phyloP scores from a whole-genome alignment of 805 yeast species.

The Jamesozyma gamospora region DNA sequence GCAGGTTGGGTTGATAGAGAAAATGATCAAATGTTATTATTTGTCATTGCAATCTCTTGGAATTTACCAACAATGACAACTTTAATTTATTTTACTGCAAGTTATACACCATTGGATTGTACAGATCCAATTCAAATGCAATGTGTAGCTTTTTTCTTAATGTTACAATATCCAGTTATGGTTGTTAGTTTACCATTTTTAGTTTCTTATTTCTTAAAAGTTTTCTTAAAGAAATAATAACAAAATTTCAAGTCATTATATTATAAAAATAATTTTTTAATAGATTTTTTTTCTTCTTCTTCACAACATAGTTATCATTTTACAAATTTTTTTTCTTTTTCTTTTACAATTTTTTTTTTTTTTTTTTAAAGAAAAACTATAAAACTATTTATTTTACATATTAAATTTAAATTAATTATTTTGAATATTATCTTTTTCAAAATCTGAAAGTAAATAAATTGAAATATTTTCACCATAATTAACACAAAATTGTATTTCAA shows the following conservation, averaged over 20 bases:
- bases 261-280: too few relatives aligned
- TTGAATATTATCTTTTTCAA: constrained; percentile 27
- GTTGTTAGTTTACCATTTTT: constrained; percentile 65
- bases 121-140: constrained; percentile 55
- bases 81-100: constrained; percentile 77
- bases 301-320: too few relatives aligned
- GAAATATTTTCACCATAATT: constrained; percentile 61
- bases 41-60: constrained; percentile 66
- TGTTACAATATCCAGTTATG: constrained; percentile 62
- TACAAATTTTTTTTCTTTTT: too few relatives aligned
- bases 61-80: constrained; percentile 88
- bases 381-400: background rate
- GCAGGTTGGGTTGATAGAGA: constrained; percentile 56
- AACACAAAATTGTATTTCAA: constrained; percentile 40
- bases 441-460: constrained; percentile 47
- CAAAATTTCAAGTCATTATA: too few relatives aligned
- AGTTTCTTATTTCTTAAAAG: constrained; percentile 28
- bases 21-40: constrained; percentile 46
- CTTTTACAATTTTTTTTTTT: too few relatives aligned
- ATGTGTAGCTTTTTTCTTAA: constrained; percentile 65
- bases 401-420: too few relatives aligned
- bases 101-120: constrained; percentile 60
- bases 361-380: too few relatives aligned
- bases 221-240: too few relatives aligned
- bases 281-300: too few relatives aligned